These are phyloP conservation scores for Aspergillus kassunensis DNA, from an alignment of 495 filamentous ascomycete species.

Conservation along the genomic window DNA sequence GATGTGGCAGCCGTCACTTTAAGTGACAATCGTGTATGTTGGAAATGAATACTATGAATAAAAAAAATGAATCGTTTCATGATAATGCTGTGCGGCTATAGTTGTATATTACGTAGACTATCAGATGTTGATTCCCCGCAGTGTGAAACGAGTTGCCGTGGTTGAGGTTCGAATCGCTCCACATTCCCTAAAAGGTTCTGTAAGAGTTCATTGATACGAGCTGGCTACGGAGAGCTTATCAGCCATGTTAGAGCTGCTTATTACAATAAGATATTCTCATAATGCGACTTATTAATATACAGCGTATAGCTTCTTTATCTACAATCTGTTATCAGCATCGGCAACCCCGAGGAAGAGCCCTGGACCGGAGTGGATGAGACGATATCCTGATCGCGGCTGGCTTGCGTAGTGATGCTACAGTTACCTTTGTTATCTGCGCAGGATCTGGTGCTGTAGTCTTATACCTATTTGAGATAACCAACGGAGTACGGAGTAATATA, in stretches of 20 bases:
- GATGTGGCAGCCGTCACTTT: slow-evolving; percentile 43
- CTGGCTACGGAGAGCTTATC: neutral
- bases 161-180: neutral
- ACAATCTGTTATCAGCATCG: neutral
- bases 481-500: too few relatives aligned
- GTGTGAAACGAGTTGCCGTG: neutral
- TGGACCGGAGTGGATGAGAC: neutral
- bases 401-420: too few relatives aligned
- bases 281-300: neutral
- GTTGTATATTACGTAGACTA: too few relatives aligned
- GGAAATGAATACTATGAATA: slow-evolving; percentile 19
- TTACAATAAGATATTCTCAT: neutral
- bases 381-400: neutral
- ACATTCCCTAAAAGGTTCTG: neutral
- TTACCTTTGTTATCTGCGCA: too few relatives aligned
- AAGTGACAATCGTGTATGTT: slow-evolving; percentile 23
- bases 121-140: neutral
- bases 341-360: neutral
- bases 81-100: neutral
- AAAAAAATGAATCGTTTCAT: slow-evolving; percentile 5
- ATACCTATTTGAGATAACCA: too few relatives aligned
- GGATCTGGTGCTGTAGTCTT: too few relatives aligned
- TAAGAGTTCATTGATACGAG: neutral
- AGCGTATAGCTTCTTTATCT: neutral
- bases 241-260: neutral